phyloP scores from a whole-genome alignment of 805 yeast species.

The Cyberlindnera galapagoensis region DNA sequence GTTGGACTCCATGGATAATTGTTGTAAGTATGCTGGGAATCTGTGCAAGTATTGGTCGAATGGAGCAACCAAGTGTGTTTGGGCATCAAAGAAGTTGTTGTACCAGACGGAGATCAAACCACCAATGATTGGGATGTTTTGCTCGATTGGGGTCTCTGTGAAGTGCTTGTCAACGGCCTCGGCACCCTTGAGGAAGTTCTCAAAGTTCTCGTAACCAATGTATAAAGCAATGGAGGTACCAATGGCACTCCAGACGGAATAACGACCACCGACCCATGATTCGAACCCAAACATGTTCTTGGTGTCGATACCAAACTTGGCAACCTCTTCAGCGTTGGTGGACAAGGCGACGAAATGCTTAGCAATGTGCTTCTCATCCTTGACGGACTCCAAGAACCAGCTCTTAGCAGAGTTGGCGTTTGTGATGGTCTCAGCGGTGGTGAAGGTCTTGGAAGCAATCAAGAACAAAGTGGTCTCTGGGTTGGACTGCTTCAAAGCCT shows the following conservation, averaged over 20 bases:
- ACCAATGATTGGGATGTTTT: slow-evolving; percentile 90
- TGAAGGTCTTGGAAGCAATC: slow-evolving; percentile 96
- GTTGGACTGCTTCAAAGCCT: slow-evolving; percentile 66
- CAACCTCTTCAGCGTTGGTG: slow-evolving; percentile 86
- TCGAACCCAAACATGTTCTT: slow-evolving; percentile 98
- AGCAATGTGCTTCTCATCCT: slow-evolving; percentile 69
- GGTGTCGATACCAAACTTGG: slow-evolving; percentile 94
- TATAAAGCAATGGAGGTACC: slow-evolving; percentile 93
- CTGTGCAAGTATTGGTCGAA: slow-evolving; percentile 98
- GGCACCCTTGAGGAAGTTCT: slow-evolving; percentile 90
- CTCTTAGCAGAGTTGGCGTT: slow-evolving; percentile 92
- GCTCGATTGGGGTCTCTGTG: slow-evolving; percentile 71
- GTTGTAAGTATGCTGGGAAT: slow-evolving; percentile 99
- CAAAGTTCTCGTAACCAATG: slow-evolving; percentile 94
- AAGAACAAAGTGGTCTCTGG: slow-evolving; percentile 91
- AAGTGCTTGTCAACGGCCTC: slow-evolving; percentile 96
- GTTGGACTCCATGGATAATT: slow-evolving; percentile 97
- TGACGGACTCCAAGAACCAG: slow-evolving; percentile 81
- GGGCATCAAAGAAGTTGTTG: slow-evolving; percentile 97
- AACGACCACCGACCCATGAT: slow-evolving; percentile 99
- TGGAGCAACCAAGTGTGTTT: slow-evolving; percentile 97
- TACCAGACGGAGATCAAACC: slow-evolving; percentile 96
- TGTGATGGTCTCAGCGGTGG: slow-evolving; percentile 97
- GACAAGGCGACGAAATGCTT: slow-evolving; percentile 97
- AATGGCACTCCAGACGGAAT: slow-evolving; percentile 99